phyloP scores from a whole-genome alignment of 2,329 filamentous ascomycete species.

The Biscogniauxia sp. region DNA sequence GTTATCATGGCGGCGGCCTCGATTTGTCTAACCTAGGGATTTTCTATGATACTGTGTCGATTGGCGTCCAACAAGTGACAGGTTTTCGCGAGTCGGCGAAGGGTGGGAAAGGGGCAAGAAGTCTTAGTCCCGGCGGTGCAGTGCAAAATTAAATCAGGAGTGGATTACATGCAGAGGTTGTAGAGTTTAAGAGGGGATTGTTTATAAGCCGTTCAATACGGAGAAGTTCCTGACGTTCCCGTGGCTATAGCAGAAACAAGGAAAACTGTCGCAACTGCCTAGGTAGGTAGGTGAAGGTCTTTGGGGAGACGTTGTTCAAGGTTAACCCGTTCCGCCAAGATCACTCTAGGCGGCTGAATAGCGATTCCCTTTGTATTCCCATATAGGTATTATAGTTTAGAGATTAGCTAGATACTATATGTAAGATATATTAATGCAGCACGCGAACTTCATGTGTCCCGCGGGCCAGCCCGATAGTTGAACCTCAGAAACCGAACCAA shows the following conservation, averaged over 20 bases:
- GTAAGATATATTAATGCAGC: background rate
- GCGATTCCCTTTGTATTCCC: background rate
- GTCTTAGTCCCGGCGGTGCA: background rate
- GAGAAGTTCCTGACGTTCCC: background rate
- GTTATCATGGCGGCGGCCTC: background rate
- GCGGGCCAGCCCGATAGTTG: background rate
- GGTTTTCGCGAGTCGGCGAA: background rate
- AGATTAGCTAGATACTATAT: background rate
- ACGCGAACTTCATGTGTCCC: background rate
- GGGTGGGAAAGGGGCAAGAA: background rate
- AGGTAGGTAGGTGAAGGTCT: too few relatives aligned
- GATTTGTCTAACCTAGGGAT: too few relatives aligned
- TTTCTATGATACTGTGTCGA: background rate
- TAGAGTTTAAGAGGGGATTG: background rate
- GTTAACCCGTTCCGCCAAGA: background rate
- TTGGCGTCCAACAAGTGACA: background rate
- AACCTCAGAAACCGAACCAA: background rate
- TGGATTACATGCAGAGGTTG: background rate
- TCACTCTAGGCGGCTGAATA: background rate
- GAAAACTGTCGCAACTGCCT: background rate
- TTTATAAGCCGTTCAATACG: background rate
- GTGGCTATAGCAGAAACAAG: background rate
- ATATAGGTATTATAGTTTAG: background rate
- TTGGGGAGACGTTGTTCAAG: background rate
- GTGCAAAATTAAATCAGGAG: background rate